phyloP scores from a whole-genome alignment of 2,329 filamentous ascomycete genomes.

The Stagonosporopsis chrysanthemi region DNA sequence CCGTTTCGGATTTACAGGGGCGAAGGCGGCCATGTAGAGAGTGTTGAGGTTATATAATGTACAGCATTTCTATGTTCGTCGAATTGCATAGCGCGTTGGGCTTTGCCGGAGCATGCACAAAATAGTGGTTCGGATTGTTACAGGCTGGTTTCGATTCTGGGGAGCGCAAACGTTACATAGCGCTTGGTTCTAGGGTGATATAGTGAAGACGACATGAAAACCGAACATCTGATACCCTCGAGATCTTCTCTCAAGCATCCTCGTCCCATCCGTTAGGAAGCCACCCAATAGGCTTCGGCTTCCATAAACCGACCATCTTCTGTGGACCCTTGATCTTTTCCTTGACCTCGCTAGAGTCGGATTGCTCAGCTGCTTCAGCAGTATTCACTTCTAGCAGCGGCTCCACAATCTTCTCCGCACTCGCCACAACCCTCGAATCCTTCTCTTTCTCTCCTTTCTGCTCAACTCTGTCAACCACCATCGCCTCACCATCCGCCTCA shows the following conservation, averaged over 20 bases:
- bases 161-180: conserved; percentile 1
- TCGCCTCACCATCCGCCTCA: conserved; percentile 12
- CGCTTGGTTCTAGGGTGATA: not conserved
- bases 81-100: conserved; percentile 10
- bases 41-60: not conserved
- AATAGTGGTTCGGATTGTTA: not conserved
- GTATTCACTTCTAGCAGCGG: not conserved
- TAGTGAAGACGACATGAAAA: not conserved
- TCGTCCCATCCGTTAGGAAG: conserved; percentile 36
- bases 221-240: not conserved
- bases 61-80: conserved; percentile 4
- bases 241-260: conserved; percentile 17
- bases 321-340: conserved; percentile 34
- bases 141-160: not conserved
- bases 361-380: not conserved
- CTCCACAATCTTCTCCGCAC: not conserved
- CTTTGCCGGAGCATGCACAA: not conserved
- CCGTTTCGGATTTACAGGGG: conserved; percentile 54
- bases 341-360: not conserved
- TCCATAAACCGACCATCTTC: conserved; percentile 46
- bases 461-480: conserved; percentile 18
- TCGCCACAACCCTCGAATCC: not conserved
- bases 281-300: conserved; percentile 41
- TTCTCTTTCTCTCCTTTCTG: not conserved
- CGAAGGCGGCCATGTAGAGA: conserved; percentile 5